Evolutionary conservation across 2,329 filamentous ascomycete species (phyloP).

Genomic region (Aspergillus texensis): DNA sequence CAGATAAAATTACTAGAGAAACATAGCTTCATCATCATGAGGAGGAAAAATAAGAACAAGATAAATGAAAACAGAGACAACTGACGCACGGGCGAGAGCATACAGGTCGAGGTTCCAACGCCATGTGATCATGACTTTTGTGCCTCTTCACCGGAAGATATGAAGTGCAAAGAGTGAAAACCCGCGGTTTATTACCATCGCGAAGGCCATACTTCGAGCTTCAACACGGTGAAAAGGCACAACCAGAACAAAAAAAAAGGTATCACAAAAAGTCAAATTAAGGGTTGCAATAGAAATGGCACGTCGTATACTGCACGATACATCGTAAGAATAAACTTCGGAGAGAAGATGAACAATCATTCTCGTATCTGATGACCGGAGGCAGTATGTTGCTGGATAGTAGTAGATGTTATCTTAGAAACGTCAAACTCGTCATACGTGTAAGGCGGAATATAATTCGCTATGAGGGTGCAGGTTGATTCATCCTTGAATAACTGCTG

Average conservation of each 20-base stretch:
- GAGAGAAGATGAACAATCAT: neutral
- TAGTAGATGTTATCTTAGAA: constrained; percentile 16
- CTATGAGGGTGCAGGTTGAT: constrained; percentile 4
- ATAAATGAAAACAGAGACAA: neutral
- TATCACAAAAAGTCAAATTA: constrained; percentile 5
- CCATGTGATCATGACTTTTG: constrained; percentile 9
- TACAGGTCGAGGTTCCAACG: neutral
- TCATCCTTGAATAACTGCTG: constrained; percentile 32
- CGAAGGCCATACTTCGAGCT: constrained; percentile 25
- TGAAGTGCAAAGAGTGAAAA: constrained; percentile 5
- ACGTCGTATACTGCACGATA: neutral
- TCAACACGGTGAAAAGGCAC: constrained; percentile 4
- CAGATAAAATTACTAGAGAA: constrained; percentile 8
- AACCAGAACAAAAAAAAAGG: constrained; percentile 2
- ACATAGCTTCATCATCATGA: constrained; percentile 21
- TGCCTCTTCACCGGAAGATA: constrained; percentile 1
- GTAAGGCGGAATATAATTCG: neutral
- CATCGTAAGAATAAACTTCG: neutral
- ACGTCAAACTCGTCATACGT: neutral
- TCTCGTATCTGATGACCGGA: neutral
- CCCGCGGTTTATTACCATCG: constrained; percentile 43
- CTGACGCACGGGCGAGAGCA: neutral
- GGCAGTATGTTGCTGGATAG: neutral
- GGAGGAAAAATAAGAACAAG: neutral
- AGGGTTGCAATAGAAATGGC: neutral